These are phyloP conservation scores for Rosa lucieae DNA, from an alignment of 306 rosid species.

Conservation along the genomic window DNA sequence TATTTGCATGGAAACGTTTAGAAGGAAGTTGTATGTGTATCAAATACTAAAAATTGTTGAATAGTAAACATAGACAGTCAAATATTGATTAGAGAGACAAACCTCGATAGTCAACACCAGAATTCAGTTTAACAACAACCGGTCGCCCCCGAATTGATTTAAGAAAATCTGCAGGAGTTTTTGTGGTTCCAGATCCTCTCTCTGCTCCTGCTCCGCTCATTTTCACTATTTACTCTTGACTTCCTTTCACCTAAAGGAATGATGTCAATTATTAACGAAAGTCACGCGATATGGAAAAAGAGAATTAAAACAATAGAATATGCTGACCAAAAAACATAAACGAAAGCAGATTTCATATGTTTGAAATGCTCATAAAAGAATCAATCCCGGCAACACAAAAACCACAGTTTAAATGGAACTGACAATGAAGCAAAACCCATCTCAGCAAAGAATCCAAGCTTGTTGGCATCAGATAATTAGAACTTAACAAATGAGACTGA, in stretches of 20 bases:
- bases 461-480: not conserved
- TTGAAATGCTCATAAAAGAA: not conserved
- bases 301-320: not conserved
- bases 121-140: conserved; percentile 87
- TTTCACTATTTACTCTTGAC: conserved; percentile 17
- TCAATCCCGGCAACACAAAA: not conserved
- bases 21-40: not conserved
- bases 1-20: not conserved
- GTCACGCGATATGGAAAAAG: not conserved
- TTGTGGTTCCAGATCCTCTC: conserved; percentile 66
- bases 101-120: conserved; percentile 96
- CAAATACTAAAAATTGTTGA: not conserved
- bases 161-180: conserved; percentile 90
- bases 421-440: not conserved
- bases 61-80: not conserved
- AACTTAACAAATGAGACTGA: not conserved
- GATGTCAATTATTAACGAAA: not conserved
- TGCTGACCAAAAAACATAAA: not conserved
- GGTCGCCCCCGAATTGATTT: conserved; percentile 94
- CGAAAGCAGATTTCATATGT: not conserved
- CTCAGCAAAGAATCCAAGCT: not conserved
- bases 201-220: conserved; percentile 67
- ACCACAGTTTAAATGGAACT: not conserved
- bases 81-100: not conserved
- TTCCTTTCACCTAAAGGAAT: conserved; percentile 1